Evolutionary conservation across 345 rosid genomes (phyloP).

Genomic region (Carallia pectinifolia): DNA sequence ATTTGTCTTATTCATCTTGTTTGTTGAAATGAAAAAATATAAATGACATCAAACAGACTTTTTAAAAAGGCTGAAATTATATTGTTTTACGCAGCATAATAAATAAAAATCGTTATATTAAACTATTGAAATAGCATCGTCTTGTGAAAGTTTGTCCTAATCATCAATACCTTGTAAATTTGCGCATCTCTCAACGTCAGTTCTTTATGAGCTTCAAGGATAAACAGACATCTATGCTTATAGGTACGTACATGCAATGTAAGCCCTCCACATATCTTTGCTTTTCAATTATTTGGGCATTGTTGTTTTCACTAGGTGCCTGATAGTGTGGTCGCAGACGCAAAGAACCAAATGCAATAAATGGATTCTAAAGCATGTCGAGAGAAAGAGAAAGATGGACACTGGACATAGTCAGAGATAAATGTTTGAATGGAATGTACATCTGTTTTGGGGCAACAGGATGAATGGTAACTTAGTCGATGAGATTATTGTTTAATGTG

Average conservation of each 20-base stretch:
- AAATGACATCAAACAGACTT: no score
- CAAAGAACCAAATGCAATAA: constrained; percentile 11
- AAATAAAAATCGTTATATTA: no score
- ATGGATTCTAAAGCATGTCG: not conserved
- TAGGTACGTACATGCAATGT: no score
- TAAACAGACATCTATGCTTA: no score
- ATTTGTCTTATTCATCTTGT: not conserved
- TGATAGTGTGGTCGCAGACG: constrained; percentile 6
- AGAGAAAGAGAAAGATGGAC: not conserved
- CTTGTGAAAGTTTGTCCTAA: not conserved
- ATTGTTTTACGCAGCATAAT: no score
- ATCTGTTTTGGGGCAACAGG: not conserved
- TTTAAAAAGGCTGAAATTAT: no score
- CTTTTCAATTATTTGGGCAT: not conserved
- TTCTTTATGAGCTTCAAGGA: not conserved
- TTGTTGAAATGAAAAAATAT: no score
- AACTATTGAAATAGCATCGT: no score
- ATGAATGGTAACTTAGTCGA: not conserved
- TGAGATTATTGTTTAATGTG: not conserved
- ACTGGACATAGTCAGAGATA: no score
- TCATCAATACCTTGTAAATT: constrained; percentile 29
- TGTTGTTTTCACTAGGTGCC: not conserved
- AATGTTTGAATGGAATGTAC: not conserved
- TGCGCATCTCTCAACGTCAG: constrained; percentile 24
- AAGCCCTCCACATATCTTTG: not conserved